Evolutionary conservation across 2,329 filamentous ascomycete genomes (phyloP).

Genomic region (Trichoderma koningiopsis): DNA sequence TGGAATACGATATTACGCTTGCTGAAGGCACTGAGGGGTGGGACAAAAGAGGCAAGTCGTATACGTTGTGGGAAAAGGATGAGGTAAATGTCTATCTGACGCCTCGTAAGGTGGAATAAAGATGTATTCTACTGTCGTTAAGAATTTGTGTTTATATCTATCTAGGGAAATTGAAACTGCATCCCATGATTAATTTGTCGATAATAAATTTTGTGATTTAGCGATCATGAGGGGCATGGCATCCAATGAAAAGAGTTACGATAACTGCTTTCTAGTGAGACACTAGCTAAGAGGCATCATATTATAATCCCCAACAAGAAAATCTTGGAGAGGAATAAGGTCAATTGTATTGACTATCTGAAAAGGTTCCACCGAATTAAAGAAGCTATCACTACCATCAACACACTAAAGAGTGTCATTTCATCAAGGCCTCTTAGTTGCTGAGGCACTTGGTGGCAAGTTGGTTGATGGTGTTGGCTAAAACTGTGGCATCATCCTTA

Average conservation of each 20-base stretch:
- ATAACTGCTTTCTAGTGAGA: no score
- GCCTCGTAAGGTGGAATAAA: slow-evolving; percentile 12
- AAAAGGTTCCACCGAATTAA: no score
- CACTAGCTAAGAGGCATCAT: background rate
- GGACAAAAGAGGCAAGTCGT: slow-evolving; percentile 16
- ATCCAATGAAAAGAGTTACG: no score
- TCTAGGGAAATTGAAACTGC: background rate
- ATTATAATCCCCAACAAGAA: background rate
- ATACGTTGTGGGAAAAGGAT: slow-evolving; percentile 25
- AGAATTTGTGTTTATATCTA: background rate
- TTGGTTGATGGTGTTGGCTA: slow-evolving; percentile 6
- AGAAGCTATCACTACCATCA: no score
- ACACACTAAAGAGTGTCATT: background rate
- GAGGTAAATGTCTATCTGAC: slow-evolving; percentile 15
- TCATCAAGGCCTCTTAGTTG: background rate
- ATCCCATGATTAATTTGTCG: background rate
- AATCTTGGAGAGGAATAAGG: background rate
- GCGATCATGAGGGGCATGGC: no score
- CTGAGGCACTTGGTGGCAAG: slow-evolving; percentile 13
- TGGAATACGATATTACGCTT: slow-evolving; percentile 36
- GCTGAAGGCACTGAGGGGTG: slow-evolving; percentile 23
- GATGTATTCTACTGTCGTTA: background rate
- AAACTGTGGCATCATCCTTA: background rate
- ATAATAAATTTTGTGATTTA: no score
- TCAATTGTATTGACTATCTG: background rate